Percentiles rank a stretch among this genome's conserved stretches.
phyloP scores from a whole-genome alignment of 768 basidiomycete species.

The Leccinum ochraceum region DNA sequence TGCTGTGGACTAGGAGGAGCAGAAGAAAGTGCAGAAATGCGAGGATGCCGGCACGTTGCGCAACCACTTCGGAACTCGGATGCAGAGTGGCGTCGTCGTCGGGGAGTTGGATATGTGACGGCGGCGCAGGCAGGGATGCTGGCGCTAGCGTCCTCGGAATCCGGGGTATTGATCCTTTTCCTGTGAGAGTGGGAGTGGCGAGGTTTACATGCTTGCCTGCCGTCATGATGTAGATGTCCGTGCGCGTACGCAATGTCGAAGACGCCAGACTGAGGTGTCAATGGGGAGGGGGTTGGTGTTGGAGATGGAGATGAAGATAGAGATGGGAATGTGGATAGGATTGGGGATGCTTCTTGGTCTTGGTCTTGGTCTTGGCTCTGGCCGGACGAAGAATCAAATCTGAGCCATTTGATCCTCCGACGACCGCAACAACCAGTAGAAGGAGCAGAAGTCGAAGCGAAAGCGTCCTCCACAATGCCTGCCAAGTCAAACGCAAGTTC shows the following conservation, averaged over 20 bases:
- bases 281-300: background rate
- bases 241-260: constrained; percentile 3
- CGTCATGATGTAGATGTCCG: background rate
- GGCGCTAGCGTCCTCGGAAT: constrained; percentile 14
- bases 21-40: constrained; percentile 13
- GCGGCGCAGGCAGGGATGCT: constrained; percentile 1
- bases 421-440: background rate
- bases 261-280: constrained; percentile 5
- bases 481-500: constrained; percentile 25
- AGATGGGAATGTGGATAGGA: background rate
- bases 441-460: background rate
- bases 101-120: background rate
- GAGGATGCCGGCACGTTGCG: constrained; percentile 27
- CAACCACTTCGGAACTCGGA: constrained; percentile 32
- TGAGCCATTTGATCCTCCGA: constrained; percentile 23
- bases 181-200: background rate
- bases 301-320: background rate
- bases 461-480: constrained; percentile 7
- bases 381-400: constrained; percentile 7
- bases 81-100: constrained; percentile 9
- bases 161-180: constrained; percentile 9
- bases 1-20: constrained; percentile 13
- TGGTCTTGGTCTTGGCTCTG: constrained; percentile 2
- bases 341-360: constrained; percentile 1
- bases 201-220: background rate